Evolutionary conservation across 208 protist species (phyloP), one percentile per base, ranked within the genome.

Genomic region (Leishmania aethiopica): DNA sequence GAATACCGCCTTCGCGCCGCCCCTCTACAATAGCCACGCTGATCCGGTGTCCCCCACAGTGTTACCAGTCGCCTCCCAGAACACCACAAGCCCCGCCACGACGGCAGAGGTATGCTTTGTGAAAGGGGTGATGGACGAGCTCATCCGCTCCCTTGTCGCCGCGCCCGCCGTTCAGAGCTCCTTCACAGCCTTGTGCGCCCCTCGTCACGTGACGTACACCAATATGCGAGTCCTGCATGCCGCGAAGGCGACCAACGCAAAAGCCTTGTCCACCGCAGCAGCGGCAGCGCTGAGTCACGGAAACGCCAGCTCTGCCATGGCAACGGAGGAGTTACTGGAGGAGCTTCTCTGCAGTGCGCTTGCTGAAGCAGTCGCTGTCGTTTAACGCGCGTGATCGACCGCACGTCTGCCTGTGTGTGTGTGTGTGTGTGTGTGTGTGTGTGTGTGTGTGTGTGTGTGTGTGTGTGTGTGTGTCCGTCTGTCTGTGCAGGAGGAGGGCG

Each of bases 141-240:
- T 96, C 67, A 60, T 97, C 73, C 91, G 91, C 71, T 75, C 80
- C n/a, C 82, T 95, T 17, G 88, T 97, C 40, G 86, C 84, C 32
- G 80, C 87, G 7, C 88, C 92, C 7, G 79, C 66, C 32, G 90
- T 96, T 60, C 84, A 86, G 51, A 80, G 60, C 25, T 90, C 93
- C 47, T 94, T 96, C 78, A 92, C 88, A 22, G 60, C 83, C 59
- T 22, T 86, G 64, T 80, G 66, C 57, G 53, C 83, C 13, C 92
- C 93, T 74, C 81, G 84, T 7, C 67, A 82, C 51, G 80, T 85
- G 40, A 78, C 81, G 25, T 90, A 88, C 81, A 70, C 82, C 10
- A 86, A 83, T 47, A 74, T 91, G 75, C 72, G 75, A 7, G 74
- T 79, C 19, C 78, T 81, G 37, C 82, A 76, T 75, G 13, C 77